phyloP scores from a whole-genome alignment of 495 filamentous ascomycete genomes.

The Talaromyces wortmannii region DNA sequence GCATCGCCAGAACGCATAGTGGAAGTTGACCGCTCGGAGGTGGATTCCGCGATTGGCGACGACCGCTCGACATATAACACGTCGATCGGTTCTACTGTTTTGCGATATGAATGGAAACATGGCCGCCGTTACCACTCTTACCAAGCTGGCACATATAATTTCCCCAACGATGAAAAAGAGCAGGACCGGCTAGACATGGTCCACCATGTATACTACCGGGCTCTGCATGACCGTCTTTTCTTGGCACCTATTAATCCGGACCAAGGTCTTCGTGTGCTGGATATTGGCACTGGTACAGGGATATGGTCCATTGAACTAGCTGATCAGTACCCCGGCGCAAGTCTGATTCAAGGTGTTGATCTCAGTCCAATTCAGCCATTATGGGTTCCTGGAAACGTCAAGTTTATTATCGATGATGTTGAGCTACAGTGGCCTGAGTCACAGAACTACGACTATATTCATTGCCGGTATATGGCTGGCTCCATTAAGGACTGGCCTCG shows the following conservation, averaged over 20 bases:
- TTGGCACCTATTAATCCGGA: conserved; percentile 10
- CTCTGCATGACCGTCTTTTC: not conserved
- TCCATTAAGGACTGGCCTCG: conserved; percentile 22
- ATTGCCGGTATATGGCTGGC: conserved; percentile 28
- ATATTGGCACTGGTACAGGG: conserved; percentile 38
- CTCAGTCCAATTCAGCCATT: conserved; percentile 19
- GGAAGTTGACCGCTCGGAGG: not conserved
- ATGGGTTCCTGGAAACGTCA: conserved; percentile 29
- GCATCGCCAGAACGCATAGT: not conserved
- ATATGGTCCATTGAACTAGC: conserved; percentile 33
- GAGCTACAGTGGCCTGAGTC: conserved; percentile 16
- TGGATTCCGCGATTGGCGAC: not conserved
- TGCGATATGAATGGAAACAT: conserved; percentile 17
- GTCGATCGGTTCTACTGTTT: conserved; percentile 18
- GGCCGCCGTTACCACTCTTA: conserved; percentile 19
- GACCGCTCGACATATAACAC: conserved; percentile 1
- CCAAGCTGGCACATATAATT: conserved; percentile 12
- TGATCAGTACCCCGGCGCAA: conserved; percentile 1
- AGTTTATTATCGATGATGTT: conserved; percentile 18
- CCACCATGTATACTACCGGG: conserved; percentile 44
- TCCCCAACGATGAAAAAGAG: conserved; percentile 22
- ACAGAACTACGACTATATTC: conserved; percentile 18
- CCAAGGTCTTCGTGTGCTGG: not conserved
- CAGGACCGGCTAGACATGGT: conserved; percentile 22
- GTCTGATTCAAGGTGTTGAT: conserved; percentile 18